These are phyloP conservation scores for Chaetomium cochliodes DNA, from an alignment of 495 filamentous ascomycete genomes.

Conservation along the genomic window DNA sequence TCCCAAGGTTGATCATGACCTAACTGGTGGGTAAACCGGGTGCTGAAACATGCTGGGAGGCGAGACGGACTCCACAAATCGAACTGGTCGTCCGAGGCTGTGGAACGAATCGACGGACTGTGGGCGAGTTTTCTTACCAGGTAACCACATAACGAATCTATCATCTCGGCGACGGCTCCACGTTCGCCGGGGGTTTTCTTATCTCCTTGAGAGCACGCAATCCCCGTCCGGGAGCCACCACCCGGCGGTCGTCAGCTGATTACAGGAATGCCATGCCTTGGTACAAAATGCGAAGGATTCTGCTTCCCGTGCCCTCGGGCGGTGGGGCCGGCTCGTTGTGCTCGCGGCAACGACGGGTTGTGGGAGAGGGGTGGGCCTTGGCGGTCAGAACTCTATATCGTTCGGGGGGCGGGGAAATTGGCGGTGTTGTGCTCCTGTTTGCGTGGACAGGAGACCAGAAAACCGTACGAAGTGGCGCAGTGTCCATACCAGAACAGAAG, in stretches of 20 bases:
- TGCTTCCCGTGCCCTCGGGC: too few species aligned
- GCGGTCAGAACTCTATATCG: not conserved
- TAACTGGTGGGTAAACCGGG: not conserved
- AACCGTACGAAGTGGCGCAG: too few species aligned
- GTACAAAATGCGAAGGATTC: not conserved
- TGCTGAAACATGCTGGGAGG: constrained; percentile 5
- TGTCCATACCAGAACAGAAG: too few species aligned
- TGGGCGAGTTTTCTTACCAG: too few species aligned
- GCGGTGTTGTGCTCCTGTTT: too few species aligned
- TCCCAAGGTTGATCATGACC: not conserved
- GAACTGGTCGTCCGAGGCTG: not conserved
- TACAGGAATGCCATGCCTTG: not conserved
- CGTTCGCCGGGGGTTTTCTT: not conserved
- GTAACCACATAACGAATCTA: not conserved
- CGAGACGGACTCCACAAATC: not conserved
- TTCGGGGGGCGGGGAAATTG: too few species aligned
- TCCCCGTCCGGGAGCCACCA: not conserved
- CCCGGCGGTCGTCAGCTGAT: not conserved
- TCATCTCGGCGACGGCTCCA: not conserved
- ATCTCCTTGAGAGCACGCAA: not conserved
- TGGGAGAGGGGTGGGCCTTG: not conserved
- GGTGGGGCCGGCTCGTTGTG: too few species aligned
- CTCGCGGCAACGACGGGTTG: not conserved
- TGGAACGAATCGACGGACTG: not conserved
- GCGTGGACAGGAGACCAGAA: too few species aligned